These are phyloP conservation scores for Colletotrichum brevisporum DNA, from an alignment of 2,329 filamentous ascomycete species.

Conservation along the genomic window DNA sequence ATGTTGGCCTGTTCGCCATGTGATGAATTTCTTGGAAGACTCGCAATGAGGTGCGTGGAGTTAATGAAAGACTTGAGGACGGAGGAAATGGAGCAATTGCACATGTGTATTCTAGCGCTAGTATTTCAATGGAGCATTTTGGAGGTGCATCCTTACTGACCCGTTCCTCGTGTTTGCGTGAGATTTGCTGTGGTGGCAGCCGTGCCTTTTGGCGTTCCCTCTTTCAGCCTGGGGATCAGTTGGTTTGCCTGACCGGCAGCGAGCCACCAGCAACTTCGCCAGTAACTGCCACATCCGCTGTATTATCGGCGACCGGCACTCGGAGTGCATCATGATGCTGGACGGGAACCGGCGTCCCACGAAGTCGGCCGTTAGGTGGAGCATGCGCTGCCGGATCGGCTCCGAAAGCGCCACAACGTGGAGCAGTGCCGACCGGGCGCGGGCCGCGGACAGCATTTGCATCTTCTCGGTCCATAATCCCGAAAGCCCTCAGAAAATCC, in stretches of 20 bases:
- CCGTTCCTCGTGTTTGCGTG: too few species aligned
- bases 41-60: slow-evolving; percentile 16
- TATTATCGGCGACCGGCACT: slow-evolving; percentile 50
- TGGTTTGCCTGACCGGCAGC: slow-evolving; percentile 59
- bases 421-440: too few species aligned
- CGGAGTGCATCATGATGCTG: slow-evolving; percentile 51
- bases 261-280: slow-evolving; percentile 58
- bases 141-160: slow-evolving; percentile 40
- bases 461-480: too few species aligned
- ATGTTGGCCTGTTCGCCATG: slow-evolving; percentile 21
- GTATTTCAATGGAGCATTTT: slow-evolving; percentile 39
- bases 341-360: slow-evolving; percentile 43
- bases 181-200: too few species aligned
- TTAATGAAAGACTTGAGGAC: slow-evolving; percentile 30
- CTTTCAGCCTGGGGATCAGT: too few species aligned
- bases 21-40: slow-evolving; percentile 38
- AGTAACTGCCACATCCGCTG: slow-evolving; percentile 52
- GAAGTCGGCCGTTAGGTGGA: too few species aligned
- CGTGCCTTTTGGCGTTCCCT: slow-evolving; percentile 30
- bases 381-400: too few species aligned
- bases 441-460: too few species aligned
- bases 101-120: slow-evolving; percentile 36
- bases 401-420: too few species aligned
- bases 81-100: slow-evolving; percentile 35
- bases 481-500: too few species aligned